Conservation (phyloP, 352 stramenopile species). For the Pythium folliculosum region DNA sequence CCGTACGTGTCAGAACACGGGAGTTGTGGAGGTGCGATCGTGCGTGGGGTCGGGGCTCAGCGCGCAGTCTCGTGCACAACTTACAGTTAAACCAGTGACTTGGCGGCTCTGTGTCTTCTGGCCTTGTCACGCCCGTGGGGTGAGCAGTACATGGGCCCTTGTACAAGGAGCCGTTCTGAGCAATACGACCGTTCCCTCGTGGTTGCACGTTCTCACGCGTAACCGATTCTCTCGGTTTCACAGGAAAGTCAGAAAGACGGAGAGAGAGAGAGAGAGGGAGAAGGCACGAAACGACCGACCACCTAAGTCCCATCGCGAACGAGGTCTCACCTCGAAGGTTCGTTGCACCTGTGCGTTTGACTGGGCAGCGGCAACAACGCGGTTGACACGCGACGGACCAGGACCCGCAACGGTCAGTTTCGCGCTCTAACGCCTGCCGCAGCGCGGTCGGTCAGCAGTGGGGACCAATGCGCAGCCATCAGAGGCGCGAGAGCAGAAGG, state of each 20-base stretch:
- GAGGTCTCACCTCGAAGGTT: background rate
- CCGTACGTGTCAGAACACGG: too few species aligned
- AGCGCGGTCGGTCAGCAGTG: background rate
- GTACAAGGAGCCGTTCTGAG: too few species aligned
- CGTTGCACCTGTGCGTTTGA: background rate
- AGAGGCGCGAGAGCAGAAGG: background rate
- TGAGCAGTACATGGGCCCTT: too few species aligned
- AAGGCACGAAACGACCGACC: conserved; percentile 1
- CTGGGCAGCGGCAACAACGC: conserved; percentile 4
- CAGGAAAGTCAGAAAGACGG: too few species aligned
- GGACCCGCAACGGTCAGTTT: conserved; percentile 22
- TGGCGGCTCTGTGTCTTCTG: too few species aligned
- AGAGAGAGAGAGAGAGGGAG: background rate
- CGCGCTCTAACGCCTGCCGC: background rate
- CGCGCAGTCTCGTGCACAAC: too few species aligned
- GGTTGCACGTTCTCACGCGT: conserved; percentile 1
- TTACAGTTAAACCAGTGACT: too few species aligned
- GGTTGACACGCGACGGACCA: conserved; percentile 19
- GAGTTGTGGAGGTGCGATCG: too few species aligned
- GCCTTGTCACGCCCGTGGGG: too few species aligned
- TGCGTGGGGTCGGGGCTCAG: too few species aligned
- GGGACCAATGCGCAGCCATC: background rate
- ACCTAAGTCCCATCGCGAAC: background rate
- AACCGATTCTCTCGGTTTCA: conserved; percentile 5
- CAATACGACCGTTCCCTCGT: too few species aligned